Evolutionary conservation across 129 eudicot genomes (phyloP).

Genomic region (Saposhnikovia divaricata): DNA sequence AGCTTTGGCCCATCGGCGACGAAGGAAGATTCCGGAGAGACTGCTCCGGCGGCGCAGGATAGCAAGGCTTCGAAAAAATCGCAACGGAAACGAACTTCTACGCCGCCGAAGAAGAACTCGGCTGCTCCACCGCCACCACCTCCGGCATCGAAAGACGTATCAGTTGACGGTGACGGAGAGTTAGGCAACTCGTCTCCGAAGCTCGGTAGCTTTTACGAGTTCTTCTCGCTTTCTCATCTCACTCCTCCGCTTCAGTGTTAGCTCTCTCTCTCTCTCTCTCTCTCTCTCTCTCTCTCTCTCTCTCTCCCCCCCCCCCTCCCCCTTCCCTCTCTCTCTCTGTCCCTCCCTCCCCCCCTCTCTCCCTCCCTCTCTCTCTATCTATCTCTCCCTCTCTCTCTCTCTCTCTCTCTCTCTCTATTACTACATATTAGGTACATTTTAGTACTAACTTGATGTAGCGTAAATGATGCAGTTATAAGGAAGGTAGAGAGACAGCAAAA

Average conservation of each 20-base stretch:
- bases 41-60: conserved; percentile 38
- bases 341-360: too few relatives aligned
- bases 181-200: conserved; percentile 63
- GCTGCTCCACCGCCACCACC: conserved; percentile 16
- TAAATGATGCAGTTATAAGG: conserved; percentile 56
- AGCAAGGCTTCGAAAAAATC: conserved; percentile 48
- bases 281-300: neutral
- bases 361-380: neutral
- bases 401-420: neutral
- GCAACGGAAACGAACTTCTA: conserved; percentile 29
- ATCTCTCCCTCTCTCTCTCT: neutral
- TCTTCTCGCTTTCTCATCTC: conserved; percentile 90
- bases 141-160: conserved; percentile 41
- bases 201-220: conserved; percentile 93
- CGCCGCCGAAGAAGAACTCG: conserved; percentile 26
- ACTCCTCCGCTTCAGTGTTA: conserved; percentile 94
- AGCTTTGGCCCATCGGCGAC: conserved; percentile 81
- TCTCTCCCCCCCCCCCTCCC: neutral
- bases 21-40: conserved; percentile 49
- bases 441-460: conserved; percentile 1
- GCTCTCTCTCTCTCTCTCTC: conserved; percentile 11
- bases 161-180: conserved; percentile 84
- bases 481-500: conserved; percentile 46
- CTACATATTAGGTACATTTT: neutral
- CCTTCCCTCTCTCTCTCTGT: neutral